Conservation (phyloP, 495 filamentous ascomycete genomes). For the Aspergillus sclerotiicarbonarius region DNA sequence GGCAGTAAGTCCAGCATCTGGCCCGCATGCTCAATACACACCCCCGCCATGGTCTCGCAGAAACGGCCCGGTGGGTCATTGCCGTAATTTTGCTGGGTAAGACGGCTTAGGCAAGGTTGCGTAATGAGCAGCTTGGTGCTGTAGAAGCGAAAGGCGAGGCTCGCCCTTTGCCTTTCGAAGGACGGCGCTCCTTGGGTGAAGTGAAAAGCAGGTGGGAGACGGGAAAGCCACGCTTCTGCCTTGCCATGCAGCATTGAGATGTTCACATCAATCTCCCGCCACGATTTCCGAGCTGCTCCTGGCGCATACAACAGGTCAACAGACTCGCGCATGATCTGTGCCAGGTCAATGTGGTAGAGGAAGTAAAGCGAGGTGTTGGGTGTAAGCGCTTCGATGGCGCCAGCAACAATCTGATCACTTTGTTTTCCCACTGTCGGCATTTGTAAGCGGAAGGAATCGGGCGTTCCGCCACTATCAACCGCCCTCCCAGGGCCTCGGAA, state of each 20-base stretch:
- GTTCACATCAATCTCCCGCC: slow-evolving; percentile 49
- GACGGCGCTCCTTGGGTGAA: slow-evolving; percentile 27
- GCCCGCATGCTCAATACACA: slow-evolving; percentile 49
- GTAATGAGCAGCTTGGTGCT: slow-evolving; percentile 54
- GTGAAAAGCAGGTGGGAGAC: slow-evolving; percentile 45
- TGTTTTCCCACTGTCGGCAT: slow-evolving; percentile 9
- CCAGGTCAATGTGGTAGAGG: slow-evolving; percentile 38
- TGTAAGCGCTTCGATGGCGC: slow-evolving; percentile 20
- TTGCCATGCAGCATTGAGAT: slow-evolving; percentile 46
- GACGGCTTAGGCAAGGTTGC: slow-evolving; percentile 55
- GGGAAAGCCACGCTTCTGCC: slow-evolving; percentile 48
- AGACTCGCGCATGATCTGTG: slow-evolving; percentile 46
- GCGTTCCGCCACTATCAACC: background rate
- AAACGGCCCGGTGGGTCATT: slow-evolving; percentile 34
- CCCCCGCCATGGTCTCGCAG: slow-evolving; percentile 42
- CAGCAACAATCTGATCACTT: slow-evolving; percentile 19
- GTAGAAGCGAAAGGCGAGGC: slow-evolving; percentile 51
- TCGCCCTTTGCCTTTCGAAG: slow-evolving; percentile 26
- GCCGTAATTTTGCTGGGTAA: slow-evolving; percentile 34
- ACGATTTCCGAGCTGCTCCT: slow-evolving; percentile 44
- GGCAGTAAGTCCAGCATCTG: slow-evolving; percentile 50
- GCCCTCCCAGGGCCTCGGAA: slow-evolving; percentile 6
- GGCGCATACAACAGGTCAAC: slow-evolving; percentile 54
- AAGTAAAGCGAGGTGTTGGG: slow-evolving; percentile 45
- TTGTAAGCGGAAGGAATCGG: background rate